Evolutionary conservation across 257 asterid genomes (phyloP).

Genomic region (Penstemon eatonii): DNA sequence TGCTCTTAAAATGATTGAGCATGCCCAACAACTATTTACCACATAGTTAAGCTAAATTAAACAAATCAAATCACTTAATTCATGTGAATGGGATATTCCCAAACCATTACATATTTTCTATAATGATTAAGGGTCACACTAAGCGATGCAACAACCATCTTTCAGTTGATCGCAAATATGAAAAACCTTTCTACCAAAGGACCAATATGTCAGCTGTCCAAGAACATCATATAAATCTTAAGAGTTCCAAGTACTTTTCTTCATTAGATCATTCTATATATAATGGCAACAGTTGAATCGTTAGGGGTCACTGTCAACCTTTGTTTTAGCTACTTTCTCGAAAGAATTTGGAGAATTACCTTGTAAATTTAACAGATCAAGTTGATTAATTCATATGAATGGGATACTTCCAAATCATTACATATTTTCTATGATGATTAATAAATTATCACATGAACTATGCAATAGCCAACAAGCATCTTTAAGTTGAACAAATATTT

Average conservation of each 20-base stretch:
- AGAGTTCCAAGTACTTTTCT: no score
- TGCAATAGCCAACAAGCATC: no score
- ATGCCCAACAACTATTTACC: slow-evolving; percentile 1
- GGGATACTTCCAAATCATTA: background rate
- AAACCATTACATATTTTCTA: background rate
- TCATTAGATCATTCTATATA: no score
- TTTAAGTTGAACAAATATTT: no score
- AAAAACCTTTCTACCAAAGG: background rate
- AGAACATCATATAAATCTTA: background rate
- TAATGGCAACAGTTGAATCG: no score
- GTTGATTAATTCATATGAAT: no score
- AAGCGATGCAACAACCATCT: slow-evolving; percentile 14
- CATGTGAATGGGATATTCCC: background rate
- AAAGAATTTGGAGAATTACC: no score
- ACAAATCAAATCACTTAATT: slow-evolving; percentile 8
- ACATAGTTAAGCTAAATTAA: slow-evolving; percentile 1
- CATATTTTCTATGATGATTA: background rate
- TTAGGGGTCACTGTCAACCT: no score
- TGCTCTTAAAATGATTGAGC: slow-evolving; percentile 3
- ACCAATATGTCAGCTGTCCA: background rate
- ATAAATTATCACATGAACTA: background rate
- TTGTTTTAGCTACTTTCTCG: no score
- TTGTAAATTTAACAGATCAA: background rate
- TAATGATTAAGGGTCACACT: slow-evolving; percentile 3
- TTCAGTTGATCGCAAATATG: slow-evolving; percentile 8